These are phyloP conservation scores for Glarea lozoyensis DNA, from an alignment of 495 filamentous ascomycete species.

Conservation along the genomic window DNA sequence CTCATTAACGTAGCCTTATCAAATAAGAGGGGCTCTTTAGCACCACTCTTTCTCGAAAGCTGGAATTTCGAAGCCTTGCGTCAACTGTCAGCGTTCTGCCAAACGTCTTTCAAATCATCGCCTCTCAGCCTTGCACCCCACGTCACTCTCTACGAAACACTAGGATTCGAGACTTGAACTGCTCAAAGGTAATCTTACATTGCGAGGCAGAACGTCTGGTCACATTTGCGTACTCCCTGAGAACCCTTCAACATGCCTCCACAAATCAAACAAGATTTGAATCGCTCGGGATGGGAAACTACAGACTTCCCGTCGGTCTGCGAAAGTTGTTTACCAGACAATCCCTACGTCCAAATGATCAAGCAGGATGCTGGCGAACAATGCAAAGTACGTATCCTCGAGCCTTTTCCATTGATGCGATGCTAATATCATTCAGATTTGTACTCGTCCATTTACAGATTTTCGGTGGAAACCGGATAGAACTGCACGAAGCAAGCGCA, in stretches of 20 bases:
- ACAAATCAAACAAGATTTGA: slow-evolving; percentile 91
- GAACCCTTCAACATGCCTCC: slow-evolving; percentile 34
- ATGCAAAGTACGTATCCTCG: slow-evolving; percentile 47
- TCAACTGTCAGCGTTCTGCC: no score
- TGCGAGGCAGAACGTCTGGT: no score
- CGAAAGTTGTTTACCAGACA: slow-evolving; percentile 80
- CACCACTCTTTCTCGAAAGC: no score
- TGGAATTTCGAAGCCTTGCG: no score
- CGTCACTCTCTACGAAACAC: no score
- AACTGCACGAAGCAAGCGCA: slow-evolving; percentile 76
- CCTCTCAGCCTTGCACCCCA: no score
- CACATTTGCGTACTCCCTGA: neutral
- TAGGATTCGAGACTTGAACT: no score
- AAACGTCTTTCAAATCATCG: no score
- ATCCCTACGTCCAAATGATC: slow-evolving; percentile 97
- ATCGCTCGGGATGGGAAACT: slow-evolving; percentile 91
- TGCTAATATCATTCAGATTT: slow-evolving; percentile 25
- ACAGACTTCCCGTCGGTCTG: slow-evolving; percentile 70
- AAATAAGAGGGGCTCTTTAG: no score
- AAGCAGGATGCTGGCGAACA: slow-evolving; percentile 81
- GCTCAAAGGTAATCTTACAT: no score
- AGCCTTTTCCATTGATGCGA: no score
- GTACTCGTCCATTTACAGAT: slow-evolving; percentile 91
- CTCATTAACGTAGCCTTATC: no score
- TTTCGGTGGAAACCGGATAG: slow-evolving; percentile 91